Evolutionary conservation across 805 yeast species (phyloP), one percentile per base, ranked within the genome.

Genomic region (Candida stauntonica): DNA sequence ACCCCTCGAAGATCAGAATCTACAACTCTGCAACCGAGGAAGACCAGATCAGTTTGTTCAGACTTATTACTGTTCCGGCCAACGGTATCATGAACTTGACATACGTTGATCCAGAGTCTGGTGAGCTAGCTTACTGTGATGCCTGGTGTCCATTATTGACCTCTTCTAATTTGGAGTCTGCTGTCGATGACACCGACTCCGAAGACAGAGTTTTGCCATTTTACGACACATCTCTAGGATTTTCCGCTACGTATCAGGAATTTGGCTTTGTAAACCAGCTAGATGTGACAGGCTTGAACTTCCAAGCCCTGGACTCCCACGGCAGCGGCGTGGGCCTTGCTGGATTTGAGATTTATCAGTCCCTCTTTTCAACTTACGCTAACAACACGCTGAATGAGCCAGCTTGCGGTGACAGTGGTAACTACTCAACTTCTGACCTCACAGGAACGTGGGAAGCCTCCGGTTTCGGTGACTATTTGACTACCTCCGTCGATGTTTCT

Each of bases 51-150:
- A 68, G 79, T 34, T 42, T 71, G 7, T 93, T 89, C 58, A 72
- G 96, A 52, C 65, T 93, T 6, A 64, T 82, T 28, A 79, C 96
- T 0, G 63, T 72, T 38, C 97, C 97, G 1, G 72, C 88, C 11
- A 73, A 80, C 48, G 86, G 97, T 47, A 91, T 91, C 45, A 85
- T 93, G 96, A 93, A 93, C 58, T 60, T 93, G 47, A 78, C 94
- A 0, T 93, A 88, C 53, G 65, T 84, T 17, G 91, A 91, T 55
- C 95, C 95, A 3, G 44, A 55, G 0, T 72, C 86, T 2, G 77
- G 81, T 34, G 62, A 67, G n/a, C 35, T 72, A 3, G 57, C 63
- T 13, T 64, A 64, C 54, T 93, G 99, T 67, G 96, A 88, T 59
- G 94, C 96, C 1, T 81, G 76, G 73, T 93, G 99, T 61, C 95